A percentile compares a stretch with the other conserved stretches of the same genome.
Evolutionary conservation across 163 green algal genomes (phyloP).

Genomic region (Smithsoniella earleae): DNA sequence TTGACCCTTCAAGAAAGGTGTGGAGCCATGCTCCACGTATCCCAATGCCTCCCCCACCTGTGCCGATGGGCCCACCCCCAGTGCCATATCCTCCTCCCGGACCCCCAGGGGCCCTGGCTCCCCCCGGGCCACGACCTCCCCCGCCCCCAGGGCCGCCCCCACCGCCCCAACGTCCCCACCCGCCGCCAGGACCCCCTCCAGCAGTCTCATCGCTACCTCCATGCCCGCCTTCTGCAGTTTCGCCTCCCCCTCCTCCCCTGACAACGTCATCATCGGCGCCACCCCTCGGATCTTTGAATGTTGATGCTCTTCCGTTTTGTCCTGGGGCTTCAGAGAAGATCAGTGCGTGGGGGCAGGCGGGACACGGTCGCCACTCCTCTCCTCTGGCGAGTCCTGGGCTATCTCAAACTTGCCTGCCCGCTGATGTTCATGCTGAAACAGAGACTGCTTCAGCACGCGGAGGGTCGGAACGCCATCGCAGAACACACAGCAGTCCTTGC

Average conservation of each 20-base stretch:
- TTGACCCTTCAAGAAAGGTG: too few relatives aligned
- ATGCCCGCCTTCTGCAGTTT: too few relatives aligned
- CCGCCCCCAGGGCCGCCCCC: neutral
- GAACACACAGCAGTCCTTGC: neutral
- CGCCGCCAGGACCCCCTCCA: neutral
- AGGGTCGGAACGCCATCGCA: neutral
- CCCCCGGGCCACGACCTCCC: neutral
- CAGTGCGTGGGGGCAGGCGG: too few relatives aligned
- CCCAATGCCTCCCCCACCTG: neutral
- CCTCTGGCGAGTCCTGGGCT: neutral
- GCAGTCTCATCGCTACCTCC: neutral
- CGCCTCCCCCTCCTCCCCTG: too few relatives aligned
- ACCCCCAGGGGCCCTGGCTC: neutral
- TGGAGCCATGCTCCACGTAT: too few relatives aligned
- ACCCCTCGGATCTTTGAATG: neutral
- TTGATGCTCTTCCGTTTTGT: neutral
- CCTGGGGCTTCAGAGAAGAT: neutral
- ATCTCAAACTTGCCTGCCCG: neutral
- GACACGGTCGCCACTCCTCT: too few relatives aligned
- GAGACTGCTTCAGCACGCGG: neutral
- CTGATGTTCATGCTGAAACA: neutral
- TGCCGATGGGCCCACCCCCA: neutral
- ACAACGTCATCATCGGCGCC: too few relatives aligned
- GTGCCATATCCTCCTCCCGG: neutral
- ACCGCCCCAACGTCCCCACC: neutral